Base-by-base conservation (phyloP, 192 early-diverging fungal species). In the Linderina pennispora region DNA sequence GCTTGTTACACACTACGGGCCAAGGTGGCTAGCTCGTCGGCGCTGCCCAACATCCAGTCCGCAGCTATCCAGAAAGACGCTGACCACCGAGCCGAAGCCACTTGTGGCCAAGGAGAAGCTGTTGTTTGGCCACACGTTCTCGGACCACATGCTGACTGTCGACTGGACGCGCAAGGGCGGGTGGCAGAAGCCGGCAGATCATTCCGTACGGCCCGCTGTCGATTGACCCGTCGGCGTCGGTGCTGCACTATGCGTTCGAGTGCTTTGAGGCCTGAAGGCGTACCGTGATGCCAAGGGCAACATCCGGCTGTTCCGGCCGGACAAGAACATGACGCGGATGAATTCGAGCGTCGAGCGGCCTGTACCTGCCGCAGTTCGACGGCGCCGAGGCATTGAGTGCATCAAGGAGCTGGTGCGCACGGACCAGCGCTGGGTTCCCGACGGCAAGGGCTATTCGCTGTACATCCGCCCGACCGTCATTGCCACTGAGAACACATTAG, bases 241-340 rank as follows among this genome's bases (percentile, higher is more conserved):
- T 94, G 11, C 91, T 97, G 55, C 94, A 97, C 63, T 97, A 97
- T 49, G 85, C 82, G 4, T 75, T 94, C 10, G 88, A 90, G 78
- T 97, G 92, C 69, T 94, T 97, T 47, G 94, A 94, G 67, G 90
- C 15, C 75, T 88, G 69, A 89, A 90, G 77, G 88, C 91, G 21
- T 97, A 97, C 78, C 93, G 91, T 71, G 94, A 92, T 50, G 84
- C 84, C 48, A 43, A 87, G 2, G 90, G 90, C 19, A 82, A 81
- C 43, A 87, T 92, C 46, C 80, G 94, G 39, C 66, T 97, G 41
- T 97, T 97, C 81, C 82, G 94, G n/a, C 94, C 94, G 5, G 87
- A 97, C 32, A 89, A 90, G 88, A 97, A 97, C 81, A 97, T 97
- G 92, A 76, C 75, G 62, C 83, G 94, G 40, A 77, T 97, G 58